Evolutionary conservation across 306 rosid genomes (phyloP).

Genomic region (Amphicarpaea edgeworthii): DNA sequence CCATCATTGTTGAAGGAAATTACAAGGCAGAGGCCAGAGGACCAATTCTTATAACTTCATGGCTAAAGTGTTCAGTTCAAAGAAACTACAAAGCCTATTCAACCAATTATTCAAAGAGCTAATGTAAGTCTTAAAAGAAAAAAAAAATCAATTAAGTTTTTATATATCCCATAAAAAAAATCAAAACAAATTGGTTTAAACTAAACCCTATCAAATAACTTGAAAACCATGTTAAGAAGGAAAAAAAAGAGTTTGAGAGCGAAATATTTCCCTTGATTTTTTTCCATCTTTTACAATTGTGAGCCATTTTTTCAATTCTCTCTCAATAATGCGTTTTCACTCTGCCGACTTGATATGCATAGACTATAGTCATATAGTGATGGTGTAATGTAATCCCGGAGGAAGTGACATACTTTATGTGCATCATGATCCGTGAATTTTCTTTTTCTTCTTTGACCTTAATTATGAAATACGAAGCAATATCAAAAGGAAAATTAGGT

Average conservation of each 20-base stretch:
- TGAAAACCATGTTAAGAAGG: background rate
- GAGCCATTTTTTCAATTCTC: background rate
- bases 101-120: background rate
- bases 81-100: background rate
- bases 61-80: background rate
- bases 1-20: background rate
- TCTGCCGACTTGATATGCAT: background rate
- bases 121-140: too few relatives aligned
- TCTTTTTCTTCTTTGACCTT: slow-evolving; percentile 10
- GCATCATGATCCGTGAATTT: background rate
- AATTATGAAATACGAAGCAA: background rate
- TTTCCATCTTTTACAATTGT: background rate
- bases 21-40: background rate
- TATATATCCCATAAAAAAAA: too few relatives aligned
- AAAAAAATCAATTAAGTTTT: too few relatives aligned
- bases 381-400: background rate
- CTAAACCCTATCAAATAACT: background rate
- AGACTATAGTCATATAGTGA: too few relatives aligned
- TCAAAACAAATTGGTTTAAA: background rate
- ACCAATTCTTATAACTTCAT: background rate
- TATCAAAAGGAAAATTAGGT: background rate
- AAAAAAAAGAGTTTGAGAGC: background rate
- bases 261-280: background rate
- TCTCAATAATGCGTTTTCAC: background rate
- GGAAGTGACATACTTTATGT: background rate